Evolutionary conservation across 116 monocot genomes (phyloP).

Genomic region (Iris pallida): DNA sequence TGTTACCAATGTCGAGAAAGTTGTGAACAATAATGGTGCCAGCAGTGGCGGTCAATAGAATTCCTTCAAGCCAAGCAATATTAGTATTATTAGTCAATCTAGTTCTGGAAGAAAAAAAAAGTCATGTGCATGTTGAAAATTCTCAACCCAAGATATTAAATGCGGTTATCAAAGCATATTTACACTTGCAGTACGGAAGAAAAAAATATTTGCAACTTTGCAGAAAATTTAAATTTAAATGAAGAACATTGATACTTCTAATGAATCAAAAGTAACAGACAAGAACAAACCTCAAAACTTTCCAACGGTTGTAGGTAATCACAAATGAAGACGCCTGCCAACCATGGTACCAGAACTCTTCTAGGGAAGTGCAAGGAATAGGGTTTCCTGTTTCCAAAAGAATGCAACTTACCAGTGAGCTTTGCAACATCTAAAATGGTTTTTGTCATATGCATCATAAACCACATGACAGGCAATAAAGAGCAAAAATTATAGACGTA

Average conservation of each 20-base stretch:
- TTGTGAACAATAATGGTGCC: no score
- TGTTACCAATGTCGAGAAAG: no score
- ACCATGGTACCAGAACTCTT: slow-evolving; percentile 83
- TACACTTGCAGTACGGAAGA: background rate
- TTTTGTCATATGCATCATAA: no score
- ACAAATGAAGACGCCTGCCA: slow-evolving; percentile 48
- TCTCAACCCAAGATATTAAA: background rate
- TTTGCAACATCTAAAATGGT: no score
- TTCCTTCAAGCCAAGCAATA: no score
- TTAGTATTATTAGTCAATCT: background rate
- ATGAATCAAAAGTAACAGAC: background rate
- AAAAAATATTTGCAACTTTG: background rate
- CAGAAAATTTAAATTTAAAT: background rate
- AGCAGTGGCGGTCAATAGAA: no score
- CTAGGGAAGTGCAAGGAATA: slow-evolving; percentile 54
- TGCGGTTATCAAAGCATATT: background rate
- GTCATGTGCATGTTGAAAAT: background rate
- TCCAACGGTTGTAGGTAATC: slow-evolving; percentile 85
- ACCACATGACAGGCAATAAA: no score
- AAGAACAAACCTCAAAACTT: slow-evolving; percentile 63
- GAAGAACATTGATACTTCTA: background rate
- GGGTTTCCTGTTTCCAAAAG: slow-evolving; percentile 40
- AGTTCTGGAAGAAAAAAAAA: background rate
- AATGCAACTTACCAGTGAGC: background rate
- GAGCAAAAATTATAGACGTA: background rate